Evolutionary conservation across 164 flowering plant genomes (phyloP), one percentile per base, ranked within the genome.

Genomic region (Chloranthus sessilifolius): DNA sequence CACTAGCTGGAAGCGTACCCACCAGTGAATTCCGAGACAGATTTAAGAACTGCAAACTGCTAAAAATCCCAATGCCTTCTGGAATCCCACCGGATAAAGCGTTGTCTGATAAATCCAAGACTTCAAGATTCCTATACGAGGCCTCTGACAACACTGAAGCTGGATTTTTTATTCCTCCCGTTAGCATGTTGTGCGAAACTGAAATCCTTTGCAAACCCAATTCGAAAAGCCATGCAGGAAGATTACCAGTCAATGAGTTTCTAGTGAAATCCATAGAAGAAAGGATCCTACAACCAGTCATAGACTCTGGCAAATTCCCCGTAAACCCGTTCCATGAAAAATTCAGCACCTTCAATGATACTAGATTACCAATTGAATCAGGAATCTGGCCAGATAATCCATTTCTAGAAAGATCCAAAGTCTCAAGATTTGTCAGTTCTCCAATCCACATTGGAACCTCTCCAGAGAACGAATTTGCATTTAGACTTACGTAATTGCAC

Each of bases 391-490:
- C 95, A 5, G 86, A 71, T 58, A 89, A 79, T 16, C 52, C 65
- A 58, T 94, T 94, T 19, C 37, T 38, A 0, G 99, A 94, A 56
- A 94, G 70, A 77, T 94, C 99, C 67, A 94, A 58, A 38, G 42
- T 71, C 54, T 81, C 74, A 10, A 94, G 82, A 57, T 72, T 68
- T 46, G 55, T 66, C 82, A 94, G 58, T 27, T 74, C 79, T 55
- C 95, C 90, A 62, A 94, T 72, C 92, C 95, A 84, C 8, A 62
- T 55, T 0, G 92, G 97, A 54, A 89, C 35, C 38, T 68, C 78
- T 12, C 96, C 92, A 1, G 41, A 31, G 11, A 94, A 66, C 6
- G 51, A 62, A 66, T 92, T 92, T 24, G 58, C 64, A 7, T 63
- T 60, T 41, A 92, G 55, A 48, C 65, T 70, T n/a, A 92, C 65